Evolutionary conservation across 257 asterid genomes (phyloP), one percentile per base, ranked within the genome.

Genomic region (Ilex aquifolium): DNA sequence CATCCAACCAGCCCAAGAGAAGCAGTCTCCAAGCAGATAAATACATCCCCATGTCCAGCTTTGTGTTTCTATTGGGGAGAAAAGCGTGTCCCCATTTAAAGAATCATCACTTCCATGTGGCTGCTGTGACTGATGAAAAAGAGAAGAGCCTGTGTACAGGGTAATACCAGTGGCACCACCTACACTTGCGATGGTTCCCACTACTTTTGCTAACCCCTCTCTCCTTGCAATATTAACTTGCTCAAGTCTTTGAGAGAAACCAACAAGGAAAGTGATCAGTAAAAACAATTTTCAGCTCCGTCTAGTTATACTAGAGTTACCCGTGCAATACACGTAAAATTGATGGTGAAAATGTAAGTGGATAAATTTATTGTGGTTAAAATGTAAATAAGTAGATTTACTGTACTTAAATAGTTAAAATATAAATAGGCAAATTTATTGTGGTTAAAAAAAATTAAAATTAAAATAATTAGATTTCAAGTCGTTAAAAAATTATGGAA

Each of bases 1-100:
- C 95, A 90, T 87, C 95, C 92, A 87, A 44, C 85, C 95, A 67
- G 97, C 95, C 97, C 95, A 90, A 31, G 95, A 87, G 71, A 90
- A 79, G 83, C 95, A 85, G 70, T 90, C 95, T 60, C 85, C 86
- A 32, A 87, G 74, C 61, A 88, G 73, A 75, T 82, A 90, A 32
- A 87, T 60, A 69, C 95, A 85, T 31, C 97, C 95, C 85, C 83
- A 80, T 50, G 97, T 83, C 95, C 95, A 87, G 80, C 66, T 79
- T 75, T 86, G 78, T 54, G 57, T 60, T 56, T 68, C 75, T 32
- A 48, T 65, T 50, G 79, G 31, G 70, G 85, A 69, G 29, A 52
- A 29, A 52, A 13, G 57, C 46, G 40, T 30, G 10, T 66, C 73
- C 29, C 66, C 79, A 36, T 44, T 67, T 40, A 59, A 44, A 17